Evolutionary conservation across 805 yeast genomes (phyloP), one percentile per base, ranked within the genome.

Genomic region (Candida koratica): DNA sequence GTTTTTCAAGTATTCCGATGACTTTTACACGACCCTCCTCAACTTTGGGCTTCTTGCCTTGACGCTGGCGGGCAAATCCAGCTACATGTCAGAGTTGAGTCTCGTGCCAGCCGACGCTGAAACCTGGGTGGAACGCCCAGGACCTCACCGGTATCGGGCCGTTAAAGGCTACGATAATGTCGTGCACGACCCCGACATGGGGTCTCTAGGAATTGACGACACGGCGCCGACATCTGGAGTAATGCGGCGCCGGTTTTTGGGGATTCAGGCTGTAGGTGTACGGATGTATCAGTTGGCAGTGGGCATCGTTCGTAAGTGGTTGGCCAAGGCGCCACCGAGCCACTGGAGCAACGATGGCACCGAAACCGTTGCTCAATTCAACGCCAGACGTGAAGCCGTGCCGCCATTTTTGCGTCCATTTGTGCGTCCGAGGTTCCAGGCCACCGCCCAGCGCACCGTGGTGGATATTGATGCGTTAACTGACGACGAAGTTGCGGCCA

Each of bases 121-220:
- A 10, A 81, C 84, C 0, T 83, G 80, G 75, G 41, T 81, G 13
- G 83, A 77, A 34, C n/a, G n/a, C n/a, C n/a, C n/a, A n/a, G n/a
- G n/a, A n/a, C n/a, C n/a, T n/a, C n/a, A n/a, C n/a, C n/a, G n/a
- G n/a, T n/a, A n/a, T n/a, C n/a, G n/a, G n/a, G n/a, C n/a, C n/a
- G n/a, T n/a, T n/a, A n/a, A n/a, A n/a, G 48, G 49, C 2, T 64
- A 64, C 39, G 55, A 43, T 12, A 61, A 64, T 37, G 38, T 62
- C 22, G 52, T 64, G 16, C 20, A 37, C 13, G 46, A 47, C 7
- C 69, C 71, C 1, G 44, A 60, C 0, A 43, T 42, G 28, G 60
- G 56, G 11, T 7, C n/a, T 25, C 15, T n/a, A 20, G 10, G 6
- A 10, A 25, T 17, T 13, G 23, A 10, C 32, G 13, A 31, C 12